Base-by-base conservation (phyloP, 2,329 filamentous ascomycete species). In the Colletotrichum orbiculare region DNA sequence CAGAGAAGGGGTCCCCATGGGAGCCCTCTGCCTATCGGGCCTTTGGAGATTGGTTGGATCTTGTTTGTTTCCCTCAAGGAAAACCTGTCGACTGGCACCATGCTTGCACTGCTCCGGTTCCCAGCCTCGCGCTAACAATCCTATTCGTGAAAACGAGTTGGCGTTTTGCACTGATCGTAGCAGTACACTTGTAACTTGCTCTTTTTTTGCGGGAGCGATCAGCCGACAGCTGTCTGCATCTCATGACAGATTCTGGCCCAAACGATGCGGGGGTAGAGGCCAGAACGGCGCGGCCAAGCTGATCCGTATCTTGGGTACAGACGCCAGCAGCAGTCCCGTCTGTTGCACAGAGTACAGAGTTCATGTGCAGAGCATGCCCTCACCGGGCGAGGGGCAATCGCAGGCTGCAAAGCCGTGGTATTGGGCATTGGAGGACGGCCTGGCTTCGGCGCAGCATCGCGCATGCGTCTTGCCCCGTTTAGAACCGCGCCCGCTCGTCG, bases 371-470 rank as follows among this genome's bases (percentile, higher is more conserved):
- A 25, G 58, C 48, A n/a, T 13, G 37, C 49, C 54, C 47, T 12
- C 17, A 17, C 17, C 17, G 35, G 54, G 54, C 17, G 25, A 25
- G 25, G 37, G 48, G 41, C 35, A 56, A 47, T 41, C 47, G 11
- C 33, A 4, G 48, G 8, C 6, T 25, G 25, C 25, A 25, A 25
- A 25, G 25, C 25, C 25, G 25, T 25, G 25, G 25, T 4, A 5
- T 25, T 25, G 25, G 25, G 25, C 25, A 25, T 25, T 25, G 34
- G 48, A 25, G 10, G n/a, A 54, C 42, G 33, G 53, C 17, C 49
- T n/a, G 58, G 50, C 42, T 55, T 43, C 58, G 47, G 42, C 37
- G 25, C 60, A 59, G 37, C 48, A 47, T 64, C 60, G 42, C 55
- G 37, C 48, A 64, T 53, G 48, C 55, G 9, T 53, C 8, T 12